Evolutionary conservation across 495 filamentous ascomycete species (phyloP).

Genomic region (Aspergillus ellipticus): DNA sequence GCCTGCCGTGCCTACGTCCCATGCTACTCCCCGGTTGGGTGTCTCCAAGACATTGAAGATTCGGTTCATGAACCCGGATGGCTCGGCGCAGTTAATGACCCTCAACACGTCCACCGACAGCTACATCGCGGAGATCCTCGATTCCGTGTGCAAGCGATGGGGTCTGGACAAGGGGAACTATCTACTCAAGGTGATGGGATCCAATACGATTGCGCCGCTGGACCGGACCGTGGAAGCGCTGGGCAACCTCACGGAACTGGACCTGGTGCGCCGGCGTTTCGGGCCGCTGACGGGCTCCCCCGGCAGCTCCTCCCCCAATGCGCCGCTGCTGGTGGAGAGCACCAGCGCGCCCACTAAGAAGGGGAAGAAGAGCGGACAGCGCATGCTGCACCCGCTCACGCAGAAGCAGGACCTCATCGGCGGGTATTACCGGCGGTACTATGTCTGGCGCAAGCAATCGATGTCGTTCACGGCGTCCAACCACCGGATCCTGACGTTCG

Average conservation of each 20-base stretch:
- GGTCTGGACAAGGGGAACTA: conserved; percentile 86
- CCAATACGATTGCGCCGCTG: conserved; percentile 75
- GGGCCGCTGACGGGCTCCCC: conserved; percentile 75
- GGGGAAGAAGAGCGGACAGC: conserved; percentile 59
- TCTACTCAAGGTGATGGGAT: conserved; percentile 80
- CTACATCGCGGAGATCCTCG: conserved; percentile 89
- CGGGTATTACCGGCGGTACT: conserved; percentile 77
- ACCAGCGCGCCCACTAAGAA: conserved; percentile 52
- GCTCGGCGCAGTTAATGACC: conserved; percentile 57
- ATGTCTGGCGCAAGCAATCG: conserved; percentile 86
- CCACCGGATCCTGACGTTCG: conserved; percentile 79
- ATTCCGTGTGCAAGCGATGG: conserved; percentile 84
- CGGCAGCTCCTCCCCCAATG: conserved; percentile 76
- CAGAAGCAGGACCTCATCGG: conserved; percentile 73
- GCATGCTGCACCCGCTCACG: conserved; percentile 69
- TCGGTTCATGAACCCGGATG: conserved; percentile 71
- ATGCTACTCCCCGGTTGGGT: conserved; percentile 65
- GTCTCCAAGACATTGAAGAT: conserved; percentile 84
- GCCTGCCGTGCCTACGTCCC: conserved; percentile 51
- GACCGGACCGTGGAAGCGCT: conserved; percentile 89
- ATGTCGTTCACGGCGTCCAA: conserved; percentile 89
- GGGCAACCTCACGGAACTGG: conserved; percentile 77
- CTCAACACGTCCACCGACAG: conserved; percentile 88
- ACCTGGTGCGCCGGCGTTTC: conserved; percentile 83
- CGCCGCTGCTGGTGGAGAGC: conserved; percentile 58